These are phyloP conservation scores for Petunia axillaris DNA, from an alignment of 257 asterid genomes.

Conservation along the genomic window DNA sequence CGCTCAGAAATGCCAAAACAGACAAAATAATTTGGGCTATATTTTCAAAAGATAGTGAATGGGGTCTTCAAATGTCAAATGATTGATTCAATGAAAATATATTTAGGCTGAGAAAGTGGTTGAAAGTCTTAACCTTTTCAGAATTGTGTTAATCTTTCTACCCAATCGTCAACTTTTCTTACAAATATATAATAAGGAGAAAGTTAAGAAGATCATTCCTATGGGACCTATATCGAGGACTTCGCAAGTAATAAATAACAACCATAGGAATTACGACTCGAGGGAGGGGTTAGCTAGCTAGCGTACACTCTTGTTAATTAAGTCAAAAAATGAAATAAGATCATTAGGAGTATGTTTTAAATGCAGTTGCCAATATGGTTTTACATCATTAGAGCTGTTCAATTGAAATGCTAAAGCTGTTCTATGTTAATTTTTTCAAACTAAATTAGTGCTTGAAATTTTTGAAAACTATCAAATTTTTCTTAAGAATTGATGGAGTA, in stretches of 20 bases:
- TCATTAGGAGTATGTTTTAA: too few relatives aligned
- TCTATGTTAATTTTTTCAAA: too few relatives aligned
- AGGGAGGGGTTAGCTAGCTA: too few relatives aligned
- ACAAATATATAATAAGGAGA: not conserved
- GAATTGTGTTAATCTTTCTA: not conserved
- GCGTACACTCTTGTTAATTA: too few relatives aligned
- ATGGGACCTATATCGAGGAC: not conserved
- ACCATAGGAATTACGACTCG: not conserved
- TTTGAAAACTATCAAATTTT: too few relatives aligned
- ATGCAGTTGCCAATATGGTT: too few relatives aligned
- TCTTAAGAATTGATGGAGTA: too few relatives aligned
- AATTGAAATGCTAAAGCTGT: too few relatives aligned
- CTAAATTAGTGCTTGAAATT: too few relatives aligned
- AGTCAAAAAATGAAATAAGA: too few relatives aligned
- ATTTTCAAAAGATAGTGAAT: slow-evolving; percentile 1
- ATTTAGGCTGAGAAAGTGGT: slow-evolving; percentile 1
- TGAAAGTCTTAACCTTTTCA: not conserved
- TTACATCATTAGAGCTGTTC: too few relatives aligned
- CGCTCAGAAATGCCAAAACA: not conserved
- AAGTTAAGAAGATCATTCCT: not conserved
- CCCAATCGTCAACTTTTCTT: not conserved
- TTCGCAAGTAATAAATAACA: not conserved
- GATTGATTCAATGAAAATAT: not conserved
- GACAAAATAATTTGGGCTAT: not conserved
- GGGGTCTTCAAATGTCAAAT: slow-evolving; percentile 18